phyloP scores from a whole-genome alignment of 495 filamentous ascomycete species.

The Podospora australis region DNA sequence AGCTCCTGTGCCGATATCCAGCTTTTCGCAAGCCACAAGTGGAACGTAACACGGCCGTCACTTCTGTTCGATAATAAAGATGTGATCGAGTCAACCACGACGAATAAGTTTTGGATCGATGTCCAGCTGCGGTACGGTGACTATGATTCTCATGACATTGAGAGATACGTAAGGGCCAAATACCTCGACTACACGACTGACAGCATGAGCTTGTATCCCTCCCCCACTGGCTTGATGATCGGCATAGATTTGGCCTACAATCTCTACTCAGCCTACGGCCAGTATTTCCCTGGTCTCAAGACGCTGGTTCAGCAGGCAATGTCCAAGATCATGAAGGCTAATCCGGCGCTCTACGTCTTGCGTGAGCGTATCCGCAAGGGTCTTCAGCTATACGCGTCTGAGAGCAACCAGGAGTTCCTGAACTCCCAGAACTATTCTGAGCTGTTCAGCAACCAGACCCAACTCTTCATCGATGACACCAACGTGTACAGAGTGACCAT shows the following conservation, averaged over 20 bases:
- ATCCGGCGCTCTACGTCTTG: conserved; percentile 92
- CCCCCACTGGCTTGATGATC: conserved; percentile 96
- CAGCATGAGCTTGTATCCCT: conserved; percentile 98
- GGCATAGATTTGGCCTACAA: conserved; percentile 98
- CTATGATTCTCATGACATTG: conserved; percentile 98
- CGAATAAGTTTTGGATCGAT: conserved; percentile 99
- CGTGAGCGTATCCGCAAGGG: conserved; percentile 98
- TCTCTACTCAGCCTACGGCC: conserved; percentile 93
- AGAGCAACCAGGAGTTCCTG: conserved; percentile 98
- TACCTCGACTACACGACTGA: conserved; percentile 99
- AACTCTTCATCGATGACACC: conserved; percentile 98
- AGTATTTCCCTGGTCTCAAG: conserved; percentile 98
- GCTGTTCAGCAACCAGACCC: conserved; percentile 97
- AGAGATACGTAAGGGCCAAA: conserved; percentile 94
- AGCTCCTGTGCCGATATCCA: conserved; percentile 98
- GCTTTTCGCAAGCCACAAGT: conserved; percentile 96
- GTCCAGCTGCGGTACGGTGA: conserved; percentile 97
- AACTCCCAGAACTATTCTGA: conserved; percentile 99
- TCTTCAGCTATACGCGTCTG: conserved; percentile 94
- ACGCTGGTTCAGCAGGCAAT: conserved; percentile 95
- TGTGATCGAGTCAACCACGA: conserved; percentile 86
- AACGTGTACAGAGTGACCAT: conserved; percentile 99
- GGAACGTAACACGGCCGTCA: conserved; percentile 93
- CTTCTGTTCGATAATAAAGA: conserved; percentile 96
- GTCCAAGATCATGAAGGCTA: conserved; percentile 99